A percentile compares a stretch with the other conserved stretches of the same genome.
These are phyloP conservation scores for Globisporangium camurandrum DNA, from an alignment of 352 stramenopile species.

Conservation along the genomic window DNA sequence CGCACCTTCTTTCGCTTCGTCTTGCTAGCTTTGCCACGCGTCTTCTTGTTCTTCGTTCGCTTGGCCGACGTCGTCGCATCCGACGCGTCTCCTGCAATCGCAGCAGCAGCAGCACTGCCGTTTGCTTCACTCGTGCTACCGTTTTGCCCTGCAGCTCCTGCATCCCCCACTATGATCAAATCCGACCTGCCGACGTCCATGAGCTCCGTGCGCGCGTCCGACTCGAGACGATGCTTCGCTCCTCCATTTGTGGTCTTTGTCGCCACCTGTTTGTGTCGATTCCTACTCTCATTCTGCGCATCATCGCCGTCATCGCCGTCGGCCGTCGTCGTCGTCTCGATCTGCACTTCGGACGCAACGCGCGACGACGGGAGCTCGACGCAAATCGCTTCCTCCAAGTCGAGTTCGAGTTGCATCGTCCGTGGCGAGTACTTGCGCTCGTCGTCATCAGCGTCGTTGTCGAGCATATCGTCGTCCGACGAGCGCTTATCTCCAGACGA, in stretches of 20 bases:
- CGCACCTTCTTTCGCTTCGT: conserved; percentile 9
- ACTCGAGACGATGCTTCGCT: conserved; percentile 14
- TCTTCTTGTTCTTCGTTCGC: conserved; percentile 8
- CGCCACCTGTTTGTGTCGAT: too few species aligned
- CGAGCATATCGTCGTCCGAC: conserved; percentile 13
- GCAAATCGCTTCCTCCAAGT: conserved; percentile 5
- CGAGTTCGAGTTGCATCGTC: neutral
- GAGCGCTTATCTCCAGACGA: too few species aligned
- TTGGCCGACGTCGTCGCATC: conserved; percentile 9
- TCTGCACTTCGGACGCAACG: neutral
- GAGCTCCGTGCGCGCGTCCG: conserved; percentile 15
- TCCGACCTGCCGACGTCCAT: conserved; percentile 22
- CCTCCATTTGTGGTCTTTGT: too few species aligned
- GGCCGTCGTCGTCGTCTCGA: conserved; percentile 3
- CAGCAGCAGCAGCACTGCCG: too few species aligned
- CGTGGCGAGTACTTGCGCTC: conserved; percentile 3
- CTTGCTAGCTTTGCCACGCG: conserved; percentile 4
- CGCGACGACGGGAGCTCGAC: conserved; percentile 1
- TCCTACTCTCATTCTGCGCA: neutral
- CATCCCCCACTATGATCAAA: conserved; percentile 5
- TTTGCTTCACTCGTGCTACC: conserved; percentile 3
- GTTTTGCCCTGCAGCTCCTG: neutral
- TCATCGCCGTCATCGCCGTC: conserved; percentile 2
- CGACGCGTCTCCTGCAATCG: neutral
- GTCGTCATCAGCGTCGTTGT: conserved; percentile 3